Evolutionary conservation across 2,329 filamentous ascomycete species (phyloP), one percentile per base, ranked within the genome.

Genomic region (Cercospora canescens): DNA sequence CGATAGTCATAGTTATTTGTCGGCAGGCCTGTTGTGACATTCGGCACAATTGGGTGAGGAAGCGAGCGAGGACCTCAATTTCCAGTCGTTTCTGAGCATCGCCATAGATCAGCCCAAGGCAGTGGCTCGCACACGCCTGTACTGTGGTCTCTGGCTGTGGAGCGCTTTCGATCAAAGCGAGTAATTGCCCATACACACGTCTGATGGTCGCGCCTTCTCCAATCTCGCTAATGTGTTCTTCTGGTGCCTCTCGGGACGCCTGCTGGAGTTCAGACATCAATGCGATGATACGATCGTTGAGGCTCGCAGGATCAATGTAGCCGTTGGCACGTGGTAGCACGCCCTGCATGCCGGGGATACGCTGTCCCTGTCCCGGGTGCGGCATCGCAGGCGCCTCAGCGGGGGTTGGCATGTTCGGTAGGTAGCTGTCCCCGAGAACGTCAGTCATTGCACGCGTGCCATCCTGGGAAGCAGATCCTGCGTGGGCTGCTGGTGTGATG

Each of bases 341-440:
- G 35, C 32, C 60, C 65, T 87, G 86, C 37, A 74, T 72, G 34
- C 59, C 64, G 14, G 52, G 59, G 16, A 82, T 74, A 45, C 81
- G 79, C 69, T 84, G 84, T 37, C 80, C 77, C 70, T 88, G 85
- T 16, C 83, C 82, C 69, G 86, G 83, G 69, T 88, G 85, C 50
- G 87, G 86, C 64, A 89, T 80, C 24, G 85, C 86, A 54, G 87
- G 87, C 57, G 84, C 84, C 68, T 89, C 87, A 52, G 87, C 87
- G 16, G 88, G 87, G 2, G 86, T 88, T 5, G 87, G 86, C 52
- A 90, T 79, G 71, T 85, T 89, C 1, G 87, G 86, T 67, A 89
- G 84, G 66, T 88, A 88, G 32, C 84, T 81, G 69, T 89, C 88
- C 70, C 88, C 86, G 35, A 89, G 80, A 16, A 89, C 83, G 72